Evolutionary conservation across 2,329 filamentous ascomycete genomes (phyloP), one percentile per base, ranked within the genome.

Genomic region (Diaporthe eres): DNA sequence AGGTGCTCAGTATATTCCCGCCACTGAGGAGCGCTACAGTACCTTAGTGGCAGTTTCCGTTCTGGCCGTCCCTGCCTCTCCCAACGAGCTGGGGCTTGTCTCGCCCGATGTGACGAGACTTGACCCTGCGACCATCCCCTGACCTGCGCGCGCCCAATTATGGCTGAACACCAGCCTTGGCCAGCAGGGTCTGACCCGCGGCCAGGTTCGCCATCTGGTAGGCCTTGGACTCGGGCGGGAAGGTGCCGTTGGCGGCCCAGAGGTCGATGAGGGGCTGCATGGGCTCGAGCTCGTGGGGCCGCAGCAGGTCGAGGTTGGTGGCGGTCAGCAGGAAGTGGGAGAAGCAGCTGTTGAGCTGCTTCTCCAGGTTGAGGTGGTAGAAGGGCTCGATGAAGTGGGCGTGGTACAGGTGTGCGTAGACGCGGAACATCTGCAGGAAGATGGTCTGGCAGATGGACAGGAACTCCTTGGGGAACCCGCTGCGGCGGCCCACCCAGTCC

Each of bases 381-480:
- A 93, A 94, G 10, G 92, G 92, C 76, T 93, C 91, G 78, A 91
- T 85, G 84, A 92, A 97, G 85, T 97, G 95, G 76, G 94, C 93
- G 87, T 95, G 96, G 86, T 97, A 97, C 77, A 97, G 91, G 85
- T 97, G 95, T 61, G 95, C 93, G 81, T 97, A 97, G 79, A 96
- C 94, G 75, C 95, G 92, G 87, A 97, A 96, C 91, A 97, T 97
- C 85, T 96, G 94, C 81, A 94, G 92, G 86, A 96, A 94, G 79
- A 96, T 95, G 60, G 91, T 91, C 85, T 95, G 94, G 87, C 94
- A 94, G 81, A 96, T 94, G 77, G 91, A 88, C 79, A 94, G 89
- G 82, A 96, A 97, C 57, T 93, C 92, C 79, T 91, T 89, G 3
- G 94, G 94, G 83, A 97, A 97, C 10, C 94, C 94, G 77, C 93